These are phyloP conservation scores for Hygrocybe coccinea DNA, from an alignment of 768 basidiomycete species.

Conservation along the genomic window DNA sequence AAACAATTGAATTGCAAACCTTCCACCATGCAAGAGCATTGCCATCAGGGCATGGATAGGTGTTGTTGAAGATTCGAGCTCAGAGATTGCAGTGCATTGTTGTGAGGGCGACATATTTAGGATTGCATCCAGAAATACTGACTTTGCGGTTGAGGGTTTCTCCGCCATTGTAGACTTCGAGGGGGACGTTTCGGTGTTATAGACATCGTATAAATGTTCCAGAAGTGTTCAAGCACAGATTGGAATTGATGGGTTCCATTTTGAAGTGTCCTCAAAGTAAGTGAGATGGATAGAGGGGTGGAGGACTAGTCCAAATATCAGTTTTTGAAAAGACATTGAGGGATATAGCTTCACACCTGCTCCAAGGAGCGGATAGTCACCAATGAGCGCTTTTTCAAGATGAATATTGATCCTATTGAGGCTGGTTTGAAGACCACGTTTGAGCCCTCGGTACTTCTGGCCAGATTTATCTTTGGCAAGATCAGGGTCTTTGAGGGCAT, in stretches of 20 bases:
- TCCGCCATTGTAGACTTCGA: too few species aligned
- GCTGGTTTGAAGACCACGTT: background rate
- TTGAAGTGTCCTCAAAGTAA: background rate
- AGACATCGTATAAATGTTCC: background rate
- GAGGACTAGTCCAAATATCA: background rate
- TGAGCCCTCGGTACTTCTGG: background rate
- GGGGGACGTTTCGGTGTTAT: too few species aligned
- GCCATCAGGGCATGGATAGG: background rate
- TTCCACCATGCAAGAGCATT: background rate
- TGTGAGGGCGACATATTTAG: background rate
- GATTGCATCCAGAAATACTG: background rate
- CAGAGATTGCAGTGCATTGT: background rate
- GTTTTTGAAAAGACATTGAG: background rate
- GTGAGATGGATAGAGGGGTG: background rate
- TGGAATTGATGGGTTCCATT: background rate
- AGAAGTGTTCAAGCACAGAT: background rate
- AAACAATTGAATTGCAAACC: background rate
- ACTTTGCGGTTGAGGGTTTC: too few species aligned
- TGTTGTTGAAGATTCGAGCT: background rate
- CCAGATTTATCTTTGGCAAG: conserved; percentile 1
- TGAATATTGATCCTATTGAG: background rate
- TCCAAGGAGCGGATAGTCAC: too few species aligned
- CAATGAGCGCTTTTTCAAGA: too few species aligned
- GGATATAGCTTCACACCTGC: too few species aligned
- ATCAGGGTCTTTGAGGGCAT: too few species aligned